A percentile compares a stretch with the other conserved stretches of the same genome.
phyloP scores from a whole-genome alignment of 2,329 filamentous ascomycete genomes.

The Rhynchosporium agropyri region DNA sequence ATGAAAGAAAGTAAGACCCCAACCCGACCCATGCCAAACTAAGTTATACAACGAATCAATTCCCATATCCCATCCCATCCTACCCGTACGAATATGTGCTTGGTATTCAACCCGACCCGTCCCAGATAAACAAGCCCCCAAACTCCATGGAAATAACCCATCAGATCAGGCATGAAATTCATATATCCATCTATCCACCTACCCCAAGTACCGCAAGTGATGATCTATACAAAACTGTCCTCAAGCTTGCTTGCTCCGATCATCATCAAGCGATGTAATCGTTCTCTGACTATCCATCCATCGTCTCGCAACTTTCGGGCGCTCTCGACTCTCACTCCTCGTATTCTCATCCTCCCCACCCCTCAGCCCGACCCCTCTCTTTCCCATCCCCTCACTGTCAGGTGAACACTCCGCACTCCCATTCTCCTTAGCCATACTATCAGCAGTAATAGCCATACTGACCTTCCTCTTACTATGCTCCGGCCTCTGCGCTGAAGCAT shows the following conservation, averaged over 20 bases:
- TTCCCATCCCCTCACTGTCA: neutral
- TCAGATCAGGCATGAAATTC: no score
- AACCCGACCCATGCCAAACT: neutral
- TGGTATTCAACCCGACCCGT: no score
- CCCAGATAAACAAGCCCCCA: no score
- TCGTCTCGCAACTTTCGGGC: conserved; percentile 25
- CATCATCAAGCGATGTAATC: conserved; percentile 22
- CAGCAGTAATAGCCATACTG: conserved; percentile 9
- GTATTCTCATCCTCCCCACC: conserved; percentile 9
- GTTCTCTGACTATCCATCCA: conserved; percentile 30
- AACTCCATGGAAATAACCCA: no score
- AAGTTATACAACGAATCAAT: neutral
- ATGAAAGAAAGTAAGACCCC: no score
- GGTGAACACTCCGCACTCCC: neutral
- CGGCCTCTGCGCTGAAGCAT: neutral
- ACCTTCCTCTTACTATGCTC: conserved; percentile 17
- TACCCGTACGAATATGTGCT: neutral
- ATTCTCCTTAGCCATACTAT: neutral
- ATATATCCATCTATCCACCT: no score
- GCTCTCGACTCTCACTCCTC: conserved; percentile 16
- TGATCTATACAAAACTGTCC: no score
- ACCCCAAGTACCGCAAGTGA: no score
- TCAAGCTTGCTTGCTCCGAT: neutral
- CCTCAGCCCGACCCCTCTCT: neutral
- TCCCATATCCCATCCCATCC: neutral